Base-by-base conservation (phyloP, 331 rosid genomes). In the Malus hybrid region DNA sequence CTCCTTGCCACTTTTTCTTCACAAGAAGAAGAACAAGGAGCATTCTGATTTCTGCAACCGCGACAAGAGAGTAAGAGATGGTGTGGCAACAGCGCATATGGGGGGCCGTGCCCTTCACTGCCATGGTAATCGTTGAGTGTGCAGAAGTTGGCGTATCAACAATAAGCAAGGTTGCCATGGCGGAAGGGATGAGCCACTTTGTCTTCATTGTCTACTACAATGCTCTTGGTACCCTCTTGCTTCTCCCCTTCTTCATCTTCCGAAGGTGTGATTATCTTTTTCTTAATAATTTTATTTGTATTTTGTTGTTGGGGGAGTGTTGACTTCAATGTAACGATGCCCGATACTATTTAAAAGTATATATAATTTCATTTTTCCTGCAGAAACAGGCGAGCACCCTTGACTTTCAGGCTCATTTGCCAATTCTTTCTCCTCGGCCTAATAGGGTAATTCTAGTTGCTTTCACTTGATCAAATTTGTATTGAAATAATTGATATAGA, bases 151-250 rank as follows among this genome's bases (percentile, higher is more conserved):
- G 78, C 64, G 70, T 74, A 46, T 74, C 78, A 31, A 62, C 78
- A 1, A 12, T 74, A 18, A 74, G 78, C 44, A 74, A 74, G 29
- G 78, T 66, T 29, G 78, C 78, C 42, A 74, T 74, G 78, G 20
- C 78, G 32, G 13, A 6, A 44, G 78, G 78, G 62, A 74, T 74
- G 78, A 74, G 78, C 48, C 70, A 63, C 27, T 74, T 74, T 62
- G 78, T 74, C 52, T 74, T 74, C 70, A 74, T 74, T 29, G 78
- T 74, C 55, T 74, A 74, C 78, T 74, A 74, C 54, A 74, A 74
- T 12, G 78, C 78, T 24, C 78, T 74, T 24, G 78, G 78, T 44
- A 62, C 70, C 42, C 20, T 74, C 61, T 32, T 74, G 70, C 70
- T 74, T 32, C 55, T 73, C 32, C 78, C 70, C 32, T 62, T 62